These are phyloP conservation scores for Populus tomentosa DNA, from an alignment of 441 rosid genomes.

Conservation along the genomic window DNA sequence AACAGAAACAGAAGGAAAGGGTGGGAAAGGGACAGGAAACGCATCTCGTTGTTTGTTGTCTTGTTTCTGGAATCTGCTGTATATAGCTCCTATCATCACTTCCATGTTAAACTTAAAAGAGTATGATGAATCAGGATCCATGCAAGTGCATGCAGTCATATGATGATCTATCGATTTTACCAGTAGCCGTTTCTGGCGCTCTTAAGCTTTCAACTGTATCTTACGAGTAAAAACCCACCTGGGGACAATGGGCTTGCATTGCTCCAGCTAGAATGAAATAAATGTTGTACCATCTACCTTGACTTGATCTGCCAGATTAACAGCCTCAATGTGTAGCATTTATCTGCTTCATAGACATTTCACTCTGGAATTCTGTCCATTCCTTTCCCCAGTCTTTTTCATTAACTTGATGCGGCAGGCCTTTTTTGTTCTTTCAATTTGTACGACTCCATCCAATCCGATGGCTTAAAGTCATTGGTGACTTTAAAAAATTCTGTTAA, in stretches of 20 bases:
- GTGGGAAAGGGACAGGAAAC: constrained; percentile 7
- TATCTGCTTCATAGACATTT: neutral
- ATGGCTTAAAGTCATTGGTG: no score
- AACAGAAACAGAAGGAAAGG: constrained; percentile 7
- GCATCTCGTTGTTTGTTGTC: neutral
- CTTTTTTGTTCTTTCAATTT: no score
- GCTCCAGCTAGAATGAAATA: constrained; percentile 19
- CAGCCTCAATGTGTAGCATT: neutral
- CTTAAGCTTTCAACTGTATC: constrained; percentile 14
- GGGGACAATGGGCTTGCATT: neutral
- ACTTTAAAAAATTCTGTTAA: no score
- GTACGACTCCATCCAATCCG: no score
- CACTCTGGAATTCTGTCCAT: no score
- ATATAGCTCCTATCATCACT: constrained; percentile 13
- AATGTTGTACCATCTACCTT: neutral
- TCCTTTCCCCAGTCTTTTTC: neutral
- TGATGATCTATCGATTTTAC: constrained; percentile 10
- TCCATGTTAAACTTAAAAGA: neutral
- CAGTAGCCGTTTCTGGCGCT: constrained; percentile 3
- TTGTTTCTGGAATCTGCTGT: constrained; percentile 23
- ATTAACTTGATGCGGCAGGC: neutral
- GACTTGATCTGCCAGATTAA: neutral
- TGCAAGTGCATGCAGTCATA: constrained; percentile 15
- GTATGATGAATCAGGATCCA: neutral
- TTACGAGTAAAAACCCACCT: neutral